Evolutionary conservation across 2,329 filamentous ascomycete species (phyloP).

Genomic region (Leptographium procerum): DNA sequence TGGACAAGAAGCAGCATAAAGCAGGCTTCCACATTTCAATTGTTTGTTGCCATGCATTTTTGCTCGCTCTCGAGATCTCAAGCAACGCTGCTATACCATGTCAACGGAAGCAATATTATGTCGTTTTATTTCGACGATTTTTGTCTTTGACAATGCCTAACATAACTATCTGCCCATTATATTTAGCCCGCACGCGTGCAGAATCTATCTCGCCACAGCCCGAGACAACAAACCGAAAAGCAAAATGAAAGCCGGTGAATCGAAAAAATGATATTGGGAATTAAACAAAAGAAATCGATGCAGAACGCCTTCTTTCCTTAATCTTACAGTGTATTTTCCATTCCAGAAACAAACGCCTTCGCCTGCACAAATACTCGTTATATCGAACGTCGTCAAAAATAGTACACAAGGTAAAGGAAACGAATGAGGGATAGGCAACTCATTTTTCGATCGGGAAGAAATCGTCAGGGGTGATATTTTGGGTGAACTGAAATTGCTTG

Average conservation of each 20-base stretch:
- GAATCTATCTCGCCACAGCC: background rate
- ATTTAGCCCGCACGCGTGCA: background rate
- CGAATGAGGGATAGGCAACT: background rate
- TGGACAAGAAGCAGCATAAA: too few relatives aligned
- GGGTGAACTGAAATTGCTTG: conserved; percentile 35
- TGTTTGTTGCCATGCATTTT: too few relatives aligned
- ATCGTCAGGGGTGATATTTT: conserved; percentile 32
- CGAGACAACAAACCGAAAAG: background rate
- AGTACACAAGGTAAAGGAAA: background rate
- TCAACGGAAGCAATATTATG: background rate
- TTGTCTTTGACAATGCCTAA: background rate
- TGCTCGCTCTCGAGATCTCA: too few relatives aligned
- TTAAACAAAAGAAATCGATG: background rate
- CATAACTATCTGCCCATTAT: background rate
- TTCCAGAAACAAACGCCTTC: conserved; percentile 1
- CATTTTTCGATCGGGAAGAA: conserved; percentile 16
- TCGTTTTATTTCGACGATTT: background rate
- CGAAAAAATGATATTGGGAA: background rate
- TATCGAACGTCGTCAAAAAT: background rate
- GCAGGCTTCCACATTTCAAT: too few relatives aligned
- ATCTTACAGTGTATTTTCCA: background rate
- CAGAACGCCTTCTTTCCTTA: background rate
- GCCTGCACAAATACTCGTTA: background rate
- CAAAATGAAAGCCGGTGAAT: background rate
- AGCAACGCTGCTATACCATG: background rate